A percentile compares a stretch with the other conserved stretches of the same genome.
Conservation (phyloP, 2,329 filamentous ascomycete genomes). For the Alternaria burnsii region DNA sequence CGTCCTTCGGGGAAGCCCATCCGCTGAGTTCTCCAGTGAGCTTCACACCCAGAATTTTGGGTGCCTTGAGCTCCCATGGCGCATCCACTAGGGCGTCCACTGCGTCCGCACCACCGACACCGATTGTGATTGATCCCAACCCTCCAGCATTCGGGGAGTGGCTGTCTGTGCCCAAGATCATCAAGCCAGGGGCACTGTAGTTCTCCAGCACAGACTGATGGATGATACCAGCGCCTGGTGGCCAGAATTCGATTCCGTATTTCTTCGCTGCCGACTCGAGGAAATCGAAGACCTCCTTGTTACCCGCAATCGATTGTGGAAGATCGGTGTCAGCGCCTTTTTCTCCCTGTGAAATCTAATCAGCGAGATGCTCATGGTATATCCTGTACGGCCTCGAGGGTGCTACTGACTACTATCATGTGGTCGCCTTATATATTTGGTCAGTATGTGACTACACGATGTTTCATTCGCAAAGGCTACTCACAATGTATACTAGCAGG, state of each 20-base stretch:
- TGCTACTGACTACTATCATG: conserved; percentile 76
- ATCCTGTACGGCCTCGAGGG: neutral
- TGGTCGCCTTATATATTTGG: conserved; percentile 70
- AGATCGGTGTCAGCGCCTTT: conserved; percentile 88
- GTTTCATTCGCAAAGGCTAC: neutral
- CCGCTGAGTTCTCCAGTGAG: conserved; percentile 84
- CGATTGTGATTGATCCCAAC: conserved; percentile 91
- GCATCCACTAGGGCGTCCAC: conserved; percentile 96
- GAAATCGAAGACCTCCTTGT: conserved; percentile 98
- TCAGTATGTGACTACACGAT: neutral
- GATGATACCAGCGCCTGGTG: conserved; percentile 59
- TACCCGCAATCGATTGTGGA: conserved; percentile 83
- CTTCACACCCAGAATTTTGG: conserved; percentile 85
- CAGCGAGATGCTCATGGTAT: neutral
- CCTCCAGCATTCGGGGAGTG: conserved; percentile 98
- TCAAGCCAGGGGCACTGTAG: conserved; percentile 93
- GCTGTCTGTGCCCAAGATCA: conserved; percentile 99
- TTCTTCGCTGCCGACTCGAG: conserved; percentile 78
- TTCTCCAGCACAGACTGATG: conserved; percentile 98
- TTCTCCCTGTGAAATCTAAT: conserved; percentile 54
- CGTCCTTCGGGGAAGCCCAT: conserved; percentile 95
- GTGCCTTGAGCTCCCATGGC: conserved; percentile 97
- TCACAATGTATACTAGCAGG: conserved; percentile 93
- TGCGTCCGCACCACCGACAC: conserved; percentile 95
- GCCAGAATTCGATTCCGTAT: conserved; percentile 58